Conservation (phyloP, 352 stramenopile species). For the Peronospora destructor region DNA sequence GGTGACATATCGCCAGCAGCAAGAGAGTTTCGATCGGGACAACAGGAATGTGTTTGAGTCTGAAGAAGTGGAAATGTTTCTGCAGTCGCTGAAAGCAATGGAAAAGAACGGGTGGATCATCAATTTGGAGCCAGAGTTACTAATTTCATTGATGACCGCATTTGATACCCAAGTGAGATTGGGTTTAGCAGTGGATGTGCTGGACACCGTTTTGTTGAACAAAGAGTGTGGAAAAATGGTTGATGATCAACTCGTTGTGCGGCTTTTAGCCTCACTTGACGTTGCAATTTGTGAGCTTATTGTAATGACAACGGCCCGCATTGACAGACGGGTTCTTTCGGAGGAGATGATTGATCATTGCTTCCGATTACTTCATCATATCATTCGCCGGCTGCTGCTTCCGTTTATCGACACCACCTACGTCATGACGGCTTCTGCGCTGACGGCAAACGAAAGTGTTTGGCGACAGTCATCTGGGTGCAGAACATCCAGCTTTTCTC, state of each 20-base stretch:
- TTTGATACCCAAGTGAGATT: conserved; percentile 65
- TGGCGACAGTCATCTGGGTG: conserved; percentile 5
- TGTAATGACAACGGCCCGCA: conserved; percentile 57
- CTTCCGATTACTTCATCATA: conserved; percentile 53
- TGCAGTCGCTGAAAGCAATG: conserved; percentile 64
- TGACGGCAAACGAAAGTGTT: conserved; percentile 10
- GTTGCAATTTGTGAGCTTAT: conserved; percentile 65
- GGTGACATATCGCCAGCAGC: conserved; percentile 31
- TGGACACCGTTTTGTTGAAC: conserved; percentile 36
- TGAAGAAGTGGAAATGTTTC: conserved; percentile 52
- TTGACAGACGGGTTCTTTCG: conserved; percentile 65
- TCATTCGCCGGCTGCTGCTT: conserved; percentile 50
- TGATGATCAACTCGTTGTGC: conserved; percentile 13
- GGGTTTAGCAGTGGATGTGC: conserved; percentile 53
- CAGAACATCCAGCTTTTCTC: conserved; percentile 17
- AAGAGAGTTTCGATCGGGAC: conserved; percentile 23
- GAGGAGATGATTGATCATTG: conserved; percentile 84
- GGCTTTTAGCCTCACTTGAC: conserved; percentile 42
- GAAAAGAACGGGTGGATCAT: conserved; percentile 53
- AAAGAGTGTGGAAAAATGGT: conserved; percentile 4
- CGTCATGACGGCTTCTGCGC: conserved; percentile 22
- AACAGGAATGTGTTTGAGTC: conserved; percentile 38
- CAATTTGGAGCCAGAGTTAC: conserved; percentile 44
- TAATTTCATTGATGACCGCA: conserved; percentile 45
- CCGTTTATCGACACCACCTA: conserved; percentile 60